Conservation (phyloP, 106 monocot species). For the Allium cepa region DNA sequence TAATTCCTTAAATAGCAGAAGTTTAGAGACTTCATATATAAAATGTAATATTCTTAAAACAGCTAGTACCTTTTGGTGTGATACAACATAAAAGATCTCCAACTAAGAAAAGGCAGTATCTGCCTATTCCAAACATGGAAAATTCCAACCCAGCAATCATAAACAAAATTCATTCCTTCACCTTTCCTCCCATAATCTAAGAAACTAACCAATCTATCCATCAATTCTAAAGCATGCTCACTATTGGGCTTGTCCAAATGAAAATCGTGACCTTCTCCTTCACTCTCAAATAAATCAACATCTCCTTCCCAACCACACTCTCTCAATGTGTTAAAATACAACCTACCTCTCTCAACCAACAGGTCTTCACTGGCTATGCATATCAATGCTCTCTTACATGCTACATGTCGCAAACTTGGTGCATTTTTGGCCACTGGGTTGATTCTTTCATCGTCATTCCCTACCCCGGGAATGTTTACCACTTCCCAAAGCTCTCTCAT, state of each 20-base stretch:
- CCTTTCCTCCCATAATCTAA: background rate
- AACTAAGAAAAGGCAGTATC: too few species aligned
- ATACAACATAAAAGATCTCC: too few species aligned
- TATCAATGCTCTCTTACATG: slow-evolving; percentile 9
- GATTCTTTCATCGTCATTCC: slow-evolving; percentile 2
- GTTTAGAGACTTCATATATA: too few species aligned
- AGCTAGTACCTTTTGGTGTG: too few species aligned
- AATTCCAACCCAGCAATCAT: too few species aligned
- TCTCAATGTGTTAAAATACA: slow-evolving; percentile 9
- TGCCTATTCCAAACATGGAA: too few species aligned
- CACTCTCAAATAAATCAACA: background rate
- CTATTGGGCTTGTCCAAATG: slow-evolving; percentile 14
- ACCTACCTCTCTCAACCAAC: slow-evolving; percentile 14
- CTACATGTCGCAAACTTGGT: slow-evolving; percentile 7
- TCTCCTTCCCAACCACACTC: slow-evolving; percentile 8
- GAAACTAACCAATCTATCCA: slow-evolving; percentile 12
- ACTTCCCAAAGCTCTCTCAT: slow-evolving; percentile 13
- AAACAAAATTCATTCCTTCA: background rate
- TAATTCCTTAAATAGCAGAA: too few species aligned
- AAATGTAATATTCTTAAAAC: too few species aligned
- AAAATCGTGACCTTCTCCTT: slow-evolving; percentile 32
- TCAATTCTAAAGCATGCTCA: slow-evolving; percentile 14
- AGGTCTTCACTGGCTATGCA: background rate
- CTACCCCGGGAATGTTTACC: slow-evolving; percentile 3
- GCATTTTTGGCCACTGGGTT: slow-evolving; percentile 6